These are phyloP conservation scores for Sphaerosporella brunnea DNA, from an alignment of 495 filamentous ascomycete species.

Conservation along the genomic window DNA sequence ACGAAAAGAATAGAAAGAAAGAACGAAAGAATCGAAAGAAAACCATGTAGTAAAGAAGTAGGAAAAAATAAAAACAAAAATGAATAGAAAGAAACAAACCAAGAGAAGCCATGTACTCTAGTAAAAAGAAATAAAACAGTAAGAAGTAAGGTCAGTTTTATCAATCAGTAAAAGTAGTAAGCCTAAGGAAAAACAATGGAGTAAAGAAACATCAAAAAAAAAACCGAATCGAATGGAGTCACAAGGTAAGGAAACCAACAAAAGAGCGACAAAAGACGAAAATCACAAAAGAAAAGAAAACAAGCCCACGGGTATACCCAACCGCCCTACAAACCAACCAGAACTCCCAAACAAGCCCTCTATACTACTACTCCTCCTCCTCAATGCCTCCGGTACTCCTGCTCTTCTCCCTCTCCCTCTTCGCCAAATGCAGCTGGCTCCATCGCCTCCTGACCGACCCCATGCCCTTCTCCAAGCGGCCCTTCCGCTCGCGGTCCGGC, in stretches of 20 bases:
- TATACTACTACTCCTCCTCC: conserved; percentile 11
- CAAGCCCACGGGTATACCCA: conserved; percentile 1
- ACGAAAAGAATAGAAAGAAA: conserved; percentile 4
- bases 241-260: background rate
- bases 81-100: conserved; percentile 25
- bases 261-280: conserved; percentile 6
- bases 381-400: conserved; percentile 9
- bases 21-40: conserved; percentile 2
- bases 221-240: background rate
- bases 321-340: conserved; percentile 1
- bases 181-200: background rate
- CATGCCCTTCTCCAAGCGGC: conserved; percentile 28
- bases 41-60: background rate
- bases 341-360: too few species aligned
- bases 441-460: conserved; percentile 51
- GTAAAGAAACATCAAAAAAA: background rate
- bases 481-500: conserved; percentile 1
- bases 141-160: conserved; percentile 6
- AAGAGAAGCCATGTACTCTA: conserved; percentile 19
- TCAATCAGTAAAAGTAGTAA: conserved; percentile 5
- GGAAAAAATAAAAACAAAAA: conserved; percentile 4
- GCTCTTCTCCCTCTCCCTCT: conserved; percentile 25
- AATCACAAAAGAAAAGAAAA: conserved; percentile 4
- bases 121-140: conserved; percentile 9
- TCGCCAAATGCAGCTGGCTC: conserved; percentile 46